A percentile compares a stretch with the other conserved stretches of the same genome.
phyloP scores from a whole-genome alignment of 768 basidiomycete species.

The Myochromella boudieri region DNA sequence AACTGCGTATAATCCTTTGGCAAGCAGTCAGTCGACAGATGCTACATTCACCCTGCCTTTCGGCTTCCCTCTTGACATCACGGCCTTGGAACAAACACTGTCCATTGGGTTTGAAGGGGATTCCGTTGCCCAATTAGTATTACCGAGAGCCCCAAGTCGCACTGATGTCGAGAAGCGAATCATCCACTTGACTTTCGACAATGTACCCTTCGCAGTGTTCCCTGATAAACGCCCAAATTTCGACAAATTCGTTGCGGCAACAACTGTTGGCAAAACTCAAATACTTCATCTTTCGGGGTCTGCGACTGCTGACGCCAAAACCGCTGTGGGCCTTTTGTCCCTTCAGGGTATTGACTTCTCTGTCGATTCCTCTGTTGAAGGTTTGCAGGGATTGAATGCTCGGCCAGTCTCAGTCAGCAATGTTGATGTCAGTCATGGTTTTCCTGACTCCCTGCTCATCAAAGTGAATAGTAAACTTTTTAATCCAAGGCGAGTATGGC shows the following conservation, averaged over 20 bases:
- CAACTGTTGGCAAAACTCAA: slow-evolving; percentile 46
- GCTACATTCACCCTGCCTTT: slow-evolving; percentile 71
- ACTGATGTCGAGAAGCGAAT: slow-evolving; percentile 66
- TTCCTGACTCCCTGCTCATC: slow-evolving; percentile 65
- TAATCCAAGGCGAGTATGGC: slow-evolving; percentile 61
- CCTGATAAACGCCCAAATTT: slow-evolving; percentile 50
- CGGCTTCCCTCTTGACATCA: slow-evolving; percentile 67
- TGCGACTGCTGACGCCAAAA: slow-evolving; percentile 57
- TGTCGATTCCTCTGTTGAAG: slow-evolving; percentile 57
- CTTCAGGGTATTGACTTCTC: slow-evolving; percentile 58
- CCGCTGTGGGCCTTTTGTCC: slow-evolving; percentile 63
- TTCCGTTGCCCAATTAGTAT: slow-evolving; percentile 57
- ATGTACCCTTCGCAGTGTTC: slow-evolving; percentile 61
- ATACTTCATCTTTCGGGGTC: slow-evolving; percentile 53
- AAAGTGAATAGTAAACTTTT: slow-evolving; percentile 58
- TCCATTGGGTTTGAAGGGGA: slow-evolving; percentile 49
- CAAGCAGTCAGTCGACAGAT: slow-evolving; percentile 59
- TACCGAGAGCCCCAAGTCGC: slow-evolving; percentile 54
- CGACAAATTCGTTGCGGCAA: slow-evolving; percentile 59
- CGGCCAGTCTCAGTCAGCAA: slow-evolving; percentile 55
- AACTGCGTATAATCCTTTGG: slow-evolving; percentile 56
- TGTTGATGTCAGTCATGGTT: slow-evolving; percentile 70
- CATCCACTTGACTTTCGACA: slow-evolving; percentile 57
- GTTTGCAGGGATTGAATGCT: slow-evolving; percentile 62
- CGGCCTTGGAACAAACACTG: slow-evolving; percentile 58